Conservation (phyloP, 2,329 filamentous ascomycete species). For the Phaeosphaeria sp. region DNA sequence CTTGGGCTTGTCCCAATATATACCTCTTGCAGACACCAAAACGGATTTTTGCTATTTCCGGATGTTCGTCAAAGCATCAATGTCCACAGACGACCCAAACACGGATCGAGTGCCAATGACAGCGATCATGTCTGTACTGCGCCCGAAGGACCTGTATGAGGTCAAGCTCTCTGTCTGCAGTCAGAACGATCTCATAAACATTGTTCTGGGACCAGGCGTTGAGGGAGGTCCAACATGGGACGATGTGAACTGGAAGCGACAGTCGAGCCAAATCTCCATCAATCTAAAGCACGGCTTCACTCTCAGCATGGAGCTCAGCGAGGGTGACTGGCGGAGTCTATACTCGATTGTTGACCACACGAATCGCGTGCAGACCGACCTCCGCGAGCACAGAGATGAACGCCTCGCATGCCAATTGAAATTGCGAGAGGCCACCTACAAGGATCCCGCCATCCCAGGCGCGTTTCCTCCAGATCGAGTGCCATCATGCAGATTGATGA, state of each 20-base stretch:
- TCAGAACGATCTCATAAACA: slow-evolving; percentile 78
- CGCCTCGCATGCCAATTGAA: slow-evolving; percentile 71
- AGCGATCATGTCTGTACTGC: slow-evolving; percentile 77
- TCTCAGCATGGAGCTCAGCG: slow-evolving; percentile 72
- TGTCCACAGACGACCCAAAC: slow-evolving; percentile 74
- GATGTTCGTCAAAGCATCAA: slow-evolving; percentile 74
- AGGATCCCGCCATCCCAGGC: slow-evolving; percentile 73
- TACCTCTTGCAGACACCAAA: slow-evolving; percentile 78
- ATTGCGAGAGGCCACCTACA: slow-evolving; percentile 79
- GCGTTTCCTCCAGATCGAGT: slow-evolving; percentile 79
- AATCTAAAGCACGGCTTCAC: slow-evolving; percentile 78
- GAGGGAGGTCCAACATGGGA: slow-evolving; percentile 78
- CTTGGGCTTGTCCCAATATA: slow-evolving; percentile 66
- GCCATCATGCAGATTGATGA: slow-evolving; percentile 71
- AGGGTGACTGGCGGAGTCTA: slow-evolving; percentile 78
- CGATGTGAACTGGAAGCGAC: slow-evolving; percentile 79
- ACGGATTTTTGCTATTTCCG: slow-evolving; percentile 81
- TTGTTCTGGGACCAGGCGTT: slow-evolving; percentile 74
- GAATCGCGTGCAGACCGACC: slow-evolving; percentile 73
- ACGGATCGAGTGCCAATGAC: slow-evolving; percentile 73
- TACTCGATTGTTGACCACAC: slow-evolving; percentile 89
- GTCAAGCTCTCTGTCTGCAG: slow-evolving; percentile 78
- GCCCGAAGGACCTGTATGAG: slow-evolving; percentile 71
- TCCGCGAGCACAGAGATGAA: slow-evolving; percentile 75
- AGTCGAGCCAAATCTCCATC: slow-evolving; percentile 70